A percentile compares a stretch with the other conserved stretches of the same genome.
phyloP scores from a whole-genome alignment of 805 yeast species.

The Lachancea dasiensis region DNA sequence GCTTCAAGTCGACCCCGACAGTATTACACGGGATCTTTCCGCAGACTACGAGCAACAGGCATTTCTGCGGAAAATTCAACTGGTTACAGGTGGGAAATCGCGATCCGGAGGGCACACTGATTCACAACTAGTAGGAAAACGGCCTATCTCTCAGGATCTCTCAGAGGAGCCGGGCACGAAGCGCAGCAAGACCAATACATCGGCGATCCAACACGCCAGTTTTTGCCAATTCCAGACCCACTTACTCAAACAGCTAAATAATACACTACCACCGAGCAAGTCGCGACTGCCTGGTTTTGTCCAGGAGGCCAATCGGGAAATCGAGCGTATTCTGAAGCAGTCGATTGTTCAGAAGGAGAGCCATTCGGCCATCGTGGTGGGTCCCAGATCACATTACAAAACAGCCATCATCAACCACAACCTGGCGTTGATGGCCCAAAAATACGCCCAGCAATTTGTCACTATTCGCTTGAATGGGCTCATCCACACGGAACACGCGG shows the following conservation, averaged over 20 bases:
- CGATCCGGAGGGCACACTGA: too few species aligned
- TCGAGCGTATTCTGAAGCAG: constrained; percentile 53
- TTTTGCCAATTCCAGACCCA: constrained; percentile 16
- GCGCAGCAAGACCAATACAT: neutral
- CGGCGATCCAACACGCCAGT: neutral
- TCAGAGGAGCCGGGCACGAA: too few species aligned
- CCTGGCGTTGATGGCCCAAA: constrained; percentile 37
- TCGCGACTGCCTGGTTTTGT: constrained; percentile 19
- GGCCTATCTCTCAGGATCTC: too few species aligned
- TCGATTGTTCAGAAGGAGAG: constrained; percentile 68
- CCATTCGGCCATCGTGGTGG: constrained; percentile 72
- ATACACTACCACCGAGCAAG: constrained; percentile 19
- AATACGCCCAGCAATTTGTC: constrained; percentile 48
- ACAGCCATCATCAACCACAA: constrained; percentile 56
- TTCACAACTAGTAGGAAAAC: too few species aligned
- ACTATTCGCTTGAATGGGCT: constrained; percentile 62
- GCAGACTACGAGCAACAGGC: constrained; percentile 20
- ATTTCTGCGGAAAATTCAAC: constrained; percentile 11
- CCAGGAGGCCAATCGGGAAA: constrained; percentile 34
- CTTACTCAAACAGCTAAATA: constrained; percentile 21
- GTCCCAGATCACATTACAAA: constrained; percentile 78
- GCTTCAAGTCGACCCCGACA: constrained; percentile 17
- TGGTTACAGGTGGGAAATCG: constrained; percentile 6
- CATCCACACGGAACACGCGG: constrained; percentile 66
- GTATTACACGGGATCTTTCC: constrained; percentile 23